Evolutionary conservation across 2,329 filamentous ascomycete genomes (phyloP).

Genomic region (Arachnomyces sp.): DNA sequence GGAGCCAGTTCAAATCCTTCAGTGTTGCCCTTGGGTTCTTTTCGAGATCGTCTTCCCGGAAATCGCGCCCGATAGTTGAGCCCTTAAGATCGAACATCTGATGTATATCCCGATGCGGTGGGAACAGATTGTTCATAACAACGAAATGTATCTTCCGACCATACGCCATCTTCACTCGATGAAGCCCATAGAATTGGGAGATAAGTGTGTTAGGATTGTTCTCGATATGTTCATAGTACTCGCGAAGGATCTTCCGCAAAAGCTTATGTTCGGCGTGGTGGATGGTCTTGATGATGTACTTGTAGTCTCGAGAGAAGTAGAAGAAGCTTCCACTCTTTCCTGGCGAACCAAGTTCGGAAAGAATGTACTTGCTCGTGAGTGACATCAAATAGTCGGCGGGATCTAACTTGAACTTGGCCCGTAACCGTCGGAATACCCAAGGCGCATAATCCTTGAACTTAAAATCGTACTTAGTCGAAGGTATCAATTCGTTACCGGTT

Average conservation of each 20-base stretch:
- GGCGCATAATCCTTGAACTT: slow-evolving; percentile 99
- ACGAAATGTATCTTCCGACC: slow-evolving; percentile 98
- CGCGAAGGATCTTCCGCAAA: slow-evolving; percentile 51
- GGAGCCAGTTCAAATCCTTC: slow-evolving; percentile 95
- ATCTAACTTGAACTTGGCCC: slow-evolving; percentile 80
- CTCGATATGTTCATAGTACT: slow-evolving; percentile 89
- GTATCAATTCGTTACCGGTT: slow-evolving; percentile 92
- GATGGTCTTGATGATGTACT: slow-evolving; percentile 99
- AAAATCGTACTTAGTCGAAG: slow-evolving; percentile 98
- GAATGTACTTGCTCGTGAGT: slow-evolving; percentile 94
- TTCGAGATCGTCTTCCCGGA: slow-evolving; percentile 77
- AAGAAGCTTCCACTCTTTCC: slow-evolving; percentile 99
- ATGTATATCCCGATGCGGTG: slow-evolving; percentile 94
- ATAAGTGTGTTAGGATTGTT: slow-evolving; percentile 94
- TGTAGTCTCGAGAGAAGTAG: slow-evolving; percentile 98
- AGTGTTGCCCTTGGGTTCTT: slow-evolving; percentile 86
- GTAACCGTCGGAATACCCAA: slow-evolving; percentile 93
- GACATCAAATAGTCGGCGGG: slow-evolving; percentile 98
- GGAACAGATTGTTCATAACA: slow-evolving; percentile 99
- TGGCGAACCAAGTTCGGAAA: slow-evolving; percentile 92
- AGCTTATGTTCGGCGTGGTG: slow-evolving; percentile 71
- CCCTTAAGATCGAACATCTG: slow-evolving; percentile 95
- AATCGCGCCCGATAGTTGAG: slow-evolving; percentile 87
- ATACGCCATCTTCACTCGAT: slow-evolving; percentile 96
- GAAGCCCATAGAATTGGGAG: slow-evolving; percentile 94